These are phyloP conservation scores for Fusarium sp. DNA, from an alignment of 2,329 filamentous ascomycete genomes.

Conservation along the genomic window DNA sequence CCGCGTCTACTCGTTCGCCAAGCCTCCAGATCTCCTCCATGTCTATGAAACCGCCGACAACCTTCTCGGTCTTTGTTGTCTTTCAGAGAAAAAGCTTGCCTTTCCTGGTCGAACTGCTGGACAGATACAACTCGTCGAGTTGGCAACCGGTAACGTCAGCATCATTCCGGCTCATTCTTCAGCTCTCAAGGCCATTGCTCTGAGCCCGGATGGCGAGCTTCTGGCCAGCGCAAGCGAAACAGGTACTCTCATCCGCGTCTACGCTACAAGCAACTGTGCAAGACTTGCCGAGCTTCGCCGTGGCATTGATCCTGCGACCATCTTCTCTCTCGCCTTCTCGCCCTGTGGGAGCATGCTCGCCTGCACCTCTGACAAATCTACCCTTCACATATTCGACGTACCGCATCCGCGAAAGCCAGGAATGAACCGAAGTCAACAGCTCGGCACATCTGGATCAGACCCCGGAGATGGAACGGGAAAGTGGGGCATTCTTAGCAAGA, in stretches of 20 bases:
- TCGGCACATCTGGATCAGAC: slow-evolving; percentile 45
- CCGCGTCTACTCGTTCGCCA: slow-evolving; percentile 82
- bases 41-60: slow-evolving; percentile 91
- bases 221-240: slow-evolving; percentile 92
- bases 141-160: slow-evolving; percentile 83
- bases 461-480: slow-evolving; percentile 72
- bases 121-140: slow-evolving; percentile 88
- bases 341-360: slow-evolving; percentile 83
- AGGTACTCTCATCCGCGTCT: slow-evolving; percentile 90
- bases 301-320: slow-evolving; percentile 86
- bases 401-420: slow-evolving; percentile 64
- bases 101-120: slow-evolving; percentile 90
- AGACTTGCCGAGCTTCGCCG: slow-evolving; percentile 86
- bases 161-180: slow-evolving; percentile 93
- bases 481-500: slow-evolving; percentile 86
- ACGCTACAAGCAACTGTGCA: slow-evolving; percentile 81
- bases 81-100: slow-evolving; percentile 78
- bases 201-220: slow-evolving; percentile 83
- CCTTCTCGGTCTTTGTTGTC: slow-evolving; percentile 79
- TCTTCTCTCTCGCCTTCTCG: slow-evolving; percentile 90
- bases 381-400: slow-evolving; percentile 92
- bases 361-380: slow-evolving; percentile 96
- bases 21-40: slow-evolving; percentile 75
- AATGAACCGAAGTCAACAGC: slow-evolving; percentile 47
- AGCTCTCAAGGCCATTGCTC: slow-evolving; percentile 78